Base-by-base conservation (phyloP, 371 early-diverging fungal species). In the Entomophthora muscae region DNA sequence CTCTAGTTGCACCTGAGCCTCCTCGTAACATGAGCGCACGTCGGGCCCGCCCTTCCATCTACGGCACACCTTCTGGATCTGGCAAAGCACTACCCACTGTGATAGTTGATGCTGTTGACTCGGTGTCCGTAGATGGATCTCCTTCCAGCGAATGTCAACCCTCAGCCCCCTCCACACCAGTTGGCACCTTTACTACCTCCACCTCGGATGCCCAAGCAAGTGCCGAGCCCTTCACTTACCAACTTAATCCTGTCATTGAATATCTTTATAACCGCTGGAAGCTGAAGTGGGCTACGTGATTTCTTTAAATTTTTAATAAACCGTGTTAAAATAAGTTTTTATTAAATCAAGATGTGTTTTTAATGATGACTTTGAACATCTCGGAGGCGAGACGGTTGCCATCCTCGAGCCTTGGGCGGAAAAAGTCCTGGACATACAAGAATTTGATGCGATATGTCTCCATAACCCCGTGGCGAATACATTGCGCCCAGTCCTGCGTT, bases 401-500 rank as follows among this genome's bases (percentile, higher is more conserved):
- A 12, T 58, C 58, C 58, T 3, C 21, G 21, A 58, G 30, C 21
- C 30, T 27, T 5, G 23, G 21, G 53, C 76, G 68, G 69, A 95
- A 94, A 70, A 90, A 97, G 61, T 67, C 71, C 1, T 87, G 79
- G 1, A 90, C 89, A 51, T 76, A 79, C 65, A 87, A 83, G 70
- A 95, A 97, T 66, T 92, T 78, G 59, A 76, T 73, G 51, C 82
- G 76, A 72, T 95, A 97, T 0, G 81, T 86, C 7, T 90, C 91
- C 77, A 90, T 84, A 56, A 78, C 84, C 1, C 88, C 90, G 55
- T 84, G 68, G 29, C 77, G 80, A 42, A 97, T 90, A 66, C 84
- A 82, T 70, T 95, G 91, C 30, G 86, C 90, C 98, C 98, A 97
- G 7, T 90, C 91, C 58, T 83, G 76, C 3, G 90, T 86, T 5